Evolutionary conservation across 441 rosid species (phyloP).

Genomic region (Oxalis stricta): DNA sequence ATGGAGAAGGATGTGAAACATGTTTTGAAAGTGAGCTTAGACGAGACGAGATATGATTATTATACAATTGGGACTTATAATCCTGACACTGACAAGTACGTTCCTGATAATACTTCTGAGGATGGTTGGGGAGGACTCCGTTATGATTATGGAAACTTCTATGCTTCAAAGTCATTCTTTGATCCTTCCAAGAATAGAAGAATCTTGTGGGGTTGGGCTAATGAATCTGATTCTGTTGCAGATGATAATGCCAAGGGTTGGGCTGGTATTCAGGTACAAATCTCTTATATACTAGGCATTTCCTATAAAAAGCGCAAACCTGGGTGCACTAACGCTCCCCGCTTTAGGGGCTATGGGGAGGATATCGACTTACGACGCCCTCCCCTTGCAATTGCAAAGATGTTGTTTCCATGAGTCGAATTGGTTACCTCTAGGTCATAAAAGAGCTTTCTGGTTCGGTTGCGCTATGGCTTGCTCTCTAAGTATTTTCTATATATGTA

Average conservation of each 20-base stretch:
- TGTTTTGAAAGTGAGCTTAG: conserved; percentile 64
- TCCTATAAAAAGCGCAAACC: too few relatives aligned
- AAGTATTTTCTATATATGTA: not conserved
- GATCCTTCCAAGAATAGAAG: conserved; percentile 49
- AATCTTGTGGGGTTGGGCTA: conserved; percentile 81
- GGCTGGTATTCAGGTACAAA: conserved; percentile 85
- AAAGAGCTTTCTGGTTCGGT: too few relatives aligned
- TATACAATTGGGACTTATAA: conserved; percentile 57
- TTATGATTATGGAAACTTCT: conserved; percentile 70
- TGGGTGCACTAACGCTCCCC: too few relatives aligned
- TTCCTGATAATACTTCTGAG: conserved; percentile 28
- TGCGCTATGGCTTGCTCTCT: too few relatives aligned
- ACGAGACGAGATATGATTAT: conserved; percentile 57
- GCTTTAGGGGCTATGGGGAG: too few relatives aligned
- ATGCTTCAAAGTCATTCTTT: conserved; percentile 77
- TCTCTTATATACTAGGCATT: too few relatives aligned
- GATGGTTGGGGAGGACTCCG: conserved; percentile 81
- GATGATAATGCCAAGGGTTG: conserved; percentile 50
- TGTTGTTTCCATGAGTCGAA: too few relatives aligned
- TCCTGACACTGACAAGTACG: conserved; percentile 25
- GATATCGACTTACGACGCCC: too few relatives aligned
- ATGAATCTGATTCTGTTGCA: conserved; percentile 43
- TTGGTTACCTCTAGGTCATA: too few relatives aligned
- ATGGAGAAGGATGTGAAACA: conserved; percentile 28
- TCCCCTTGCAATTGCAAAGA: too few relatives aligned